These are phyloP conservation scores for Termitomyces sp. DNA, from an alignment of 768 basidiomycete species.

Conservation along the genomic window DNA sequence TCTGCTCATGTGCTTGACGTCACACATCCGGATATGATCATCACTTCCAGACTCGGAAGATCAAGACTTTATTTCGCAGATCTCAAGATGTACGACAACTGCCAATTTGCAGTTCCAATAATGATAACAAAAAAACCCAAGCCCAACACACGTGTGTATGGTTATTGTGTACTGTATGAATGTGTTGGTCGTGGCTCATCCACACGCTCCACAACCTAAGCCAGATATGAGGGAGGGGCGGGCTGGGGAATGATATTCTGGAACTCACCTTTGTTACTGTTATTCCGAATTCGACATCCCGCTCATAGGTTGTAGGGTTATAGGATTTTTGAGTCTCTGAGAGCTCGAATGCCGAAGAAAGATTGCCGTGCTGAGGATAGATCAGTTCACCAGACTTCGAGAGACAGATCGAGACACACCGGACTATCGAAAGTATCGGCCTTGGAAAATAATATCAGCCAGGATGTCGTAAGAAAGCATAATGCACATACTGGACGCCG, in stretches of 20 bases:
- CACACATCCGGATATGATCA: too few species aligned
- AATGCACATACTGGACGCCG: neutral
- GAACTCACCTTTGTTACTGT: conserved; percentile 10
- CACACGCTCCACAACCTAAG: conserved; percentile 9
- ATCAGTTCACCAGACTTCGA: neutral
- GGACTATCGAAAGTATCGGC: conserved; percentile 1
- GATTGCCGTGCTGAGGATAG: neutral
- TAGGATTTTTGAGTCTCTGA: conserved; percentile 6
- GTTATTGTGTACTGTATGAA: neutral
- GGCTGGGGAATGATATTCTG: neutral
- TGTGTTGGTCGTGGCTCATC: conserved; percentile 3
- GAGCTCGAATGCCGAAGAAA: conserved; percentile 5
- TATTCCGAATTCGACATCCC: conserved; percentile 11
- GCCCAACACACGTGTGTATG: too few species aligned
- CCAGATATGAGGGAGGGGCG: neutral
- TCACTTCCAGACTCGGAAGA: too few species aligned
- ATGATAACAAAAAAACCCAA: too few species aligned
- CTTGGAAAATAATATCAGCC: neutral
- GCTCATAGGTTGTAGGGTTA: conserved; percentile 1
- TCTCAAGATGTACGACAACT: too few species aligned
- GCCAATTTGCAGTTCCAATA: too few species aligned
- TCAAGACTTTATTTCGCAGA: too few species aligned
- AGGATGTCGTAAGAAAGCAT: neutral
- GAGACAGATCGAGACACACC: neutral
- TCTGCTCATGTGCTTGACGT: too few species aligned